phyloP scores from a whole-genome alignment of 352 stramenopile genomes.

The Phytophthora sp. region DNA sequence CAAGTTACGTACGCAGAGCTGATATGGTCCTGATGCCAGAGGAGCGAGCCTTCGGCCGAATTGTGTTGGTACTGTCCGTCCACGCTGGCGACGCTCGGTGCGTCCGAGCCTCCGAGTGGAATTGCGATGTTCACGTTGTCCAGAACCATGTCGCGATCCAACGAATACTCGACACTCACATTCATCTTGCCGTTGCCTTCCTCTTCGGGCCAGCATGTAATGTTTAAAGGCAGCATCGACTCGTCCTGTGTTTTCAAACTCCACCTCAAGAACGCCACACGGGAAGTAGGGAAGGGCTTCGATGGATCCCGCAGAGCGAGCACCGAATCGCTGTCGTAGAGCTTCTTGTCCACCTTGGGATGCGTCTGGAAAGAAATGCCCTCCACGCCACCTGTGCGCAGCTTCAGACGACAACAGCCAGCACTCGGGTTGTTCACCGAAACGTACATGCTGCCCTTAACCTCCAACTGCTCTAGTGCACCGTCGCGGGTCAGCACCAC shows the following conservation, averaged over 20 bases:
- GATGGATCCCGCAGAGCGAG: constrained; percentile 80
- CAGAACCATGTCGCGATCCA: constrained; percentile 88
- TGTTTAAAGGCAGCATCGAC: constrained; percentile 83
- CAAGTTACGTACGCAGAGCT: constrained; percentile 67
- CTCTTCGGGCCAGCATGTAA: constrained; percentile 90
- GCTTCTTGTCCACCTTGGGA: constrained; percentile 88
- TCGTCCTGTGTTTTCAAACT: constrained; percentile 90
- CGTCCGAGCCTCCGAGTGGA: constrained; percentile 73
- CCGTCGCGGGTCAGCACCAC: constrained; percentile 84
- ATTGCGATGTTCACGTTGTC: constrained; percentile 90
- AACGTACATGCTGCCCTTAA: constrained; percentile 89
- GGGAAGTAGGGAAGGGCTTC: constrained; percentile 84
- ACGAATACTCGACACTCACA: constrained; percentile 89
- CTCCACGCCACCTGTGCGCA: constrained; percentile 68
- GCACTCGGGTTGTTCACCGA: constrained; percentile 81
- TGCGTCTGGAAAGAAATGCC: constrained; percentile 88
- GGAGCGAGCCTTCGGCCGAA: constrained; percentile 61
- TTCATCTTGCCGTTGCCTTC: constrained; percentile 88
- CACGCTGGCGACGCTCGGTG: constrained; percentile 74
- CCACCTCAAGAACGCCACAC: constrained; percentile 85
- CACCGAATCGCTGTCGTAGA: constrained; percentile 85
- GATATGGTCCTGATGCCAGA: constrained; percentile 88
- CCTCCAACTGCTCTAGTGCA: constrained; percentile 82
- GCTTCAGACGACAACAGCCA: constrained; percentile 73
- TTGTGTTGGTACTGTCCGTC: constrained; percentile 91